phyloP scores from a whole-genome alignment of 495 filamentous ascomycete species.

The Mycothermus thermophilus region DNA sequence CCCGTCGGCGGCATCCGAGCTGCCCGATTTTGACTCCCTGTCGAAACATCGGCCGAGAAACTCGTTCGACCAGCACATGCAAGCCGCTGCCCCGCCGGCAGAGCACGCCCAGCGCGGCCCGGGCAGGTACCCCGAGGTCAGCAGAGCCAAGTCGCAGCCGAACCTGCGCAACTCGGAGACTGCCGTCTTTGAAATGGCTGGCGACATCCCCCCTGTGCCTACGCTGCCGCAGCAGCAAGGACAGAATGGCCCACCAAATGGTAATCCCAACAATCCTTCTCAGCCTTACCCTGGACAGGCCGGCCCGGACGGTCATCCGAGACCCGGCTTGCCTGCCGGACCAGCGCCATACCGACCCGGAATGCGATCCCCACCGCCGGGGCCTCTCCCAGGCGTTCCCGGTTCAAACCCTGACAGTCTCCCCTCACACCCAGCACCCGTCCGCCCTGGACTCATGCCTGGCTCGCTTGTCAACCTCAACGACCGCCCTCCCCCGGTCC shows the following conservation, averaged over 20 bases:
- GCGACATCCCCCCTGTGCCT: slow-evolving; percentile 41
- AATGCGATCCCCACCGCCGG: slow-evolving; percentile 11
- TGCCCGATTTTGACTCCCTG: slow-evolving; percentile 63
- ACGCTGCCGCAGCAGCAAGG: slow-evolving; percentile 17
- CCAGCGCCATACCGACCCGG: slow-evolving; percentile 16
- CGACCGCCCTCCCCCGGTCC: slow-evolving; percentile 53
- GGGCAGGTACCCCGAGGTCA: slow-evolving; percentile 29
- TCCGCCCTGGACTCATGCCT: slow-evolving; percentile 59
- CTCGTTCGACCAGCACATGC: slow-evolving; percentile 37
- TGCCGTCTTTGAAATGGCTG: slow-evolving; percentile 57
- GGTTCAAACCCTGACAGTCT: slow-evolving; percentile 48
- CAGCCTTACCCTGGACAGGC: too few relatives aligned
- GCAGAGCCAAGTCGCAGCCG: slow-evolving; percentile 53
- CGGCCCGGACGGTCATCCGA: slow-evolving; percentile 2
- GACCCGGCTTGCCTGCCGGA: slow-evolving; percentile 3
- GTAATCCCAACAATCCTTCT: too few relatives aligned
- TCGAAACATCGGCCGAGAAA: slow-evolving; percentile 29
- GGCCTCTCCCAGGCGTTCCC: too few relatives aligned
- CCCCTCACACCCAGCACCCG: slow-evolving; percentile 65
- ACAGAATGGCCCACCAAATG: too few relatives aligned
- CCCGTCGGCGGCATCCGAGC: slow-evolving; percentile 36
- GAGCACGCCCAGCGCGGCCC: slow-evolving; percentile 29
- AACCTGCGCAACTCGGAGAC: slow-evolving; percentile 48
- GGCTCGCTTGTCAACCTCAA: slow-evolving; percentile 37
- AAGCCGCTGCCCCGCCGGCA: slow-evolving; percentile 8